Evolutionary conservation across 345 rosid genomes (phyloP).

Genomic region (Populus deltoides): DNA sequence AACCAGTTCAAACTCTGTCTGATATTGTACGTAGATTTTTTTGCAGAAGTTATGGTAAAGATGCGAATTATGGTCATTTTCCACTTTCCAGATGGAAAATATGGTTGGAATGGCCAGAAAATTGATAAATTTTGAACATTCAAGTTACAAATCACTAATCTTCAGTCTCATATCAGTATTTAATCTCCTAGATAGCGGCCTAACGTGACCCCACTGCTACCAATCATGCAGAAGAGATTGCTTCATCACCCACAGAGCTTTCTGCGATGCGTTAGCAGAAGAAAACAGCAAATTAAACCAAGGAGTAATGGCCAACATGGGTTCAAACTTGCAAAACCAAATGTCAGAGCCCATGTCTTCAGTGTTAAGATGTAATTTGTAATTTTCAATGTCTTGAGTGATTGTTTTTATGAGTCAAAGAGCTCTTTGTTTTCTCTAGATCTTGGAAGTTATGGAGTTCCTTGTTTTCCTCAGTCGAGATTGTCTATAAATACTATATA

Average conservation of each 20-base stretch:
- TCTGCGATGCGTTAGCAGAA: constrained; percentile 70
- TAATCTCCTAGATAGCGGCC: not conserved
- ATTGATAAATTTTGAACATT: constrained; percentile 7
- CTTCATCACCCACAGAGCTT: constrained; percentile 70
- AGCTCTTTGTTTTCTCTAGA: no score
- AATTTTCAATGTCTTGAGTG: no score
- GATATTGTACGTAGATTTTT: no score
- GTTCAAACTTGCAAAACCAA: constrained; percentile 37
- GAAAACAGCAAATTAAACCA: constrained; percentile 74
- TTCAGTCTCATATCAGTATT: not conserved
- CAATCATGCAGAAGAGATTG: constrained; percentile 55
- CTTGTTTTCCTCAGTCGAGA: not conserved
- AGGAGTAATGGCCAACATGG: constrained; percentile 32
- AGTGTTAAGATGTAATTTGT: no score
- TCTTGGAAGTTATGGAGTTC: no score
- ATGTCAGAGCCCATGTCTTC: constrained; percentile 46
- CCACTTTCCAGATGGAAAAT: constrained; percentile 3
- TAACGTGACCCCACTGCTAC: constrained; percentile 11
- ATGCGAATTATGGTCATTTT: not conserved
- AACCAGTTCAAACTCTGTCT: not conserved
- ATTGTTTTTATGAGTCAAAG: no score
- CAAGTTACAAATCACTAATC: not conserved
- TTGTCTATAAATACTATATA: not conserved
- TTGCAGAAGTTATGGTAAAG: not conserved
- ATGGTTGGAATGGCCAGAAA: constrained; percentile 36